Evolutionary conservation across 331 rosid species (phyloP).

Genomic region (Rhamnella rubrinervis): DNA sequence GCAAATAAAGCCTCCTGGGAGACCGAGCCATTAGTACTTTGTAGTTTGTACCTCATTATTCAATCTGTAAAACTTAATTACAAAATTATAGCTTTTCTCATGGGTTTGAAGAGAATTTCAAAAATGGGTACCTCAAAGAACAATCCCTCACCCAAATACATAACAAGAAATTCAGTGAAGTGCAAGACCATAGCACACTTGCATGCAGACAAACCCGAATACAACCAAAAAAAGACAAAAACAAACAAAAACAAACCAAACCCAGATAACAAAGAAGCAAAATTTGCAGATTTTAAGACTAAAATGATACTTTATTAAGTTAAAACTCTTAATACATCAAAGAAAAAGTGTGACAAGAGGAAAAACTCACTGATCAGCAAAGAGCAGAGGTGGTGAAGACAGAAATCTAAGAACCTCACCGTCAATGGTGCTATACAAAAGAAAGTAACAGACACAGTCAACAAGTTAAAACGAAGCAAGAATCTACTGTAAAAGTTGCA

Average conservation of each 20-base stretch:
- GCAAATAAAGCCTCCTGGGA: conserved; percentile 5
- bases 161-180: conserved; percentile 23
- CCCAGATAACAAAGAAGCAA: conserved; percentile 26
- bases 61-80: not conserved
- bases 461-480: conserved; percentile 15
- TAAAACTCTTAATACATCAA: not conserved
- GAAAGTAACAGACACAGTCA: conserved; percentile 1
- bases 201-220: not conserved
- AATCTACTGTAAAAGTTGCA: not conserved
- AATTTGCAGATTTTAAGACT: not conserved
- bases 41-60: not conserved
- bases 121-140: conserved; percentile 18
- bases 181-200: not conserved
- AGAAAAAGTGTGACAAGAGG: conserved; percentile 4
- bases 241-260: conserved; percentile 7
- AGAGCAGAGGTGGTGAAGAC: not conserved
- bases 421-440: conserved; percentile 3
- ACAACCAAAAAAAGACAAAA: not conserved
- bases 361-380: conserved; percentile 33
- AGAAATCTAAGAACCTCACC: conserved; percentile 5
- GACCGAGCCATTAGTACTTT: not conserved
- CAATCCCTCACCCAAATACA: conserved; percentile 27
- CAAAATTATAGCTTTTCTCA: not conserved
- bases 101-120: not conserved
- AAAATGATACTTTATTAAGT: not conserved